These are phyloP conservation scores for Coprinopsis marcescibilis DNA, from an alignment of 768 basidiomycete genomes.

Conservation along the genomic window DNA sequence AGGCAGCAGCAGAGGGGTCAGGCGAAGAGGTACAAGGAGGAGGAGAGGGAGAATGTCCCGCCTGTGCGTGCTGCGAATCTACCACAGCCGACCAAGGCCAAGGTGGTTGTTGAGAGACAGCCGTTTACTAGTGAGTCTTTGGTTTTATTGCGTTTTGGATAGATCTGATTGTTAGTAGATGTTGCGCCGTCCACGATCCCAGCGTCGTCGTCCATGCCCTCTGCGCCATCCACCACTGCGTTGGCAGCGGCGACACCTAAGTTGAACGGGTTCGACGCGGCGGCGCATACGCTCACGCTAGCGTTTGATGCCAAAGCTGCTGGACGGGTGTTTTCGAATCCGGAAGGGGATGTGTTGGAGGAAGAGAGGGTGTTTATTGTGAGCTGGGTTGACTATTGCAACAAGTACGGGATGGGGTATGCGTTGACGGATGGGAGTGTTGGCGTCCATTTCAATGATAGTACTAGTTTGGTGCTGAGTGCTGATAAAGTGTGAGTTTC, in stretches of 20 bases:
- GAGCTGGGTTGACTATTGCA: slow-evolving; percentile 99
- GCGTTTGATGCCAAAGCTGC: slow-evolving; percentile 67
- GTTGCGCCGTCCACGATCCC: no score
- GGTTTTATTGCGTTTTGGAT: no score
- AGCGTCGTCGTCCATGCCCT: not conserved
- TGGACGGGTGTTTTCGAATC: slow-evolving; percentile 51
- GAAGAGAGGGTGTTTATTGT: slow-evolving; percentile 87
- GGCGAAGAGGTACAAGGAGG: slow-evolving; percentile 16
- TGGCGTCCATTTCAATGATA: slow-evolving; percentile 96
- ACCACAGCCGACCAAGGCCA: not conserved
- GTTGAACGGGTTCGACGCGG: slow-evolving; percentile 63
- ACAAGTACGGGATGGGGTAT: slow-evolving; percentile 99
- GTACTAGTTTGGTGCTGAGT: slow-evolving; percentile 77
- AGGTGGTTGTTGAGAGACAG: no score
- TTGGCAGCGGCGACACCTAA: slow-evolving; percentile 19
- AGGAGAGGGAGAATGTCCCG: slow-evolving; percentile 18
- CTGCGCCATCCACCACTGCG: slow-evolving; percentile 10
- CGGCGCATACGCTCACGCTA: slow-evolving; percentile 37
- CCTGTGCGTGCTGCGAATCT: not conserved
- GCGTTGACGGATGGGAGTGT: slow-evolving; percentile 93
- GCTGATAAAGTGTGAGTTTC: slow-evolving; percentile 77
- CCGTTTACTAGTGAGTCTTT: no score
- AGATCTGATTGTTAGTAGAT: no score
- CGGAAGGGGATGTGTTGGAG: slow-evolving; percentile 26
- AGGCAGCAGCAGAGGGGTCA: slow-evolving; percentile 25